These are phyloP conservation scores for Stenogyne calaminthoides DNA, from an alignment of 305 asterid genomes.

Conservation along the genomic window DNA sequence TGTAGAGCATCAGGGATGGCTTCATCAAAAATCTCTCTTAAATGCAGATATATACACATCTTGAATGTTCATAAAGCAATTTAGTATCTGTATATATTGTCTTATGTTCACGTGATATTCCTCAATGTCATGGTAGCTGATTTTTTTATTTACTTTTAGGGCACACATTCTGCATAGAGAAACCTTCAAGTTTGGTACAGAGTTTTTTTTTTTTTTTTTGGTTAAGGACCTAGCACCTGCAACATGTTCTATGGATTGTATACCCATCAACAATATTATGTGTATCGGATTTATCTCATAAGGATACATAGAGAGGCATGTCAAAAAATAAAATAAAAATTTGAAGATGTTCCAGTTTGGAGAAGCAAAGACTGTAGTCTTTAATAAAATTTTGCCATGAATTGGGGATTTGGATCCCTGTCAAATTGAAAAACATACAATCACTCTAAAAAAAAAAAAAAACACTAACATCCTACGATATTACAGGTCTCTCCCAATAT, in stretches of 20 bases:
- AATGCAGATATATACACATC: too few species aligned
- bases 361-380: background rate
- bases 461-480: background rate
- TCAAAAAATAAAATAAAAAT: background rate
- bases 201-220: background rate
- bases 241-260: too few species aligned
- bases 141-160: background rate
- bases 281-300: background rate
- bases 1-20: too few species aligned
- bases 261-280: background rate
- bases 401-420: too few species aligned
- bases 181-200: background rate
- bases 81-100: background rate
- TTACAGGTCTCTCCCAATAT: background rate
- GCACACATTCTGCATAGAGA: background rate
- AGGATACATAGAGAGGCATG: background rate
- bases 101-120: background rate
- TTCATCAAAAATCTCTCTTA: too few species aligned
- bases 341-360: background rate
- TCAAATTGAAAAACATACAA: too few species aligned
- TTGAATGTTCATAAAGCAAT: background rate
- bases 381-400: background rate
- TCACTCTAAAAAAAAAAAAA: background rate
- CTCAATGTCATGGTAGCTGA: background rate
- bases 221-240: background rate